A percentile compares a stretch with the other conserved stretches of the same genome.
These are phyloP conservation scores for Viola pubescens DNA, from an alignment of 441 rosid genomes.

Conservation along the genomic window DNA sequence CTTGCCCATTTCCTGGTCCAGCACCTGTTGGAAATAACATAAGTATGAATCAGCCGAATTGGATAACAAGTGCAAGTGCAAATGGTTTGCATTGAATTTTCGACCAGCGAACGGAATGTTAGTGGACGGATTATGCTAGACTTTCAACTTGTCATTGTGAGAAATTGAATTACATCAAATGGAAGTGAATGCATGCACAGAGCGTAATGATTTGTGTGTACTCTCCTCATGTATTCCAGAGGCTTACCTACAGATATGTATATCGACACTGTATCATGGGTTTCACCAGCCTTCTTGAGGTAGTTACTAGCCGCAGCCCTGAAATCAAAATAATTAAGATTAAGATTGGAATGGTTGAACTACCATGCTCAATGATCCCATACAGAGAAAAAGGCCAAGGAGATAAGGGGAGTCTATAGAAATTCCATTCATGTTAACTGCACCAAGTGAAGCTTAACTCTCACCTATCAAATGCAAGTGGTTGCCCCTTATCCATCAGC, in stretches of 20 bases:
- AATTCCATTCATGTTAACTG: neutral
- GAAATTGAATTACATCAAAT: neutral
- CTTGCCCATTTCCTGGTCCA: slow-evolving; percentile 51
- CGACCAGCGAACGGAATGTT: neutral
- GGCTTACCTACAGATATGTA: slow-evolving; percentile 61
- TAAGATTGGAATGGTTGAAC: neutral
- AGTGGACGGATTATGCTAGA: neutral
- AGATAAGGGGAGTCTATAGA: neutral
- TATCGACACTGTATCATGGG: slow-evolving; percentile 61
- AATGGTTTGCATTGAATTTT: neutral
- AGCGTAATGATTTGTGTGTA: neutral
- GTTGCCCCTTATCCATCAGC: slow-evolving; percentile 92
- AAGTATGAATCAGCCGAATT: neutral
- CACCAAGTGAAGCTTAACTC: neutral
- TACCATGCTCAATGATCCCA: no score
- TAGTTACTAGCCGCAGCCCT: slow-evolving; percentile 68
- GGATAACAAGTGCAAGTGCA: neutral
- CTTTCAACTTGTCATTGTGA: neutral
- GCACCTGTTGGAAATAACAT: slow-evolving; percentile 32
- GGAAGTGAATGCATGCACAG: neutral
- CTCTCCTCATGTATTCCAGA: slow-evolving; percentile 1
- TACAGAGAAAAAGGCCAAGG: neutral
- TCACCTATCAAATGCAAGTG: slow-evolving; percentile 82
- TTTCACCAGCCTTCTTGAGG: slow-evolving; percentile 70
- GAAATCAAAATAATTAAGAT: slow-evolving; percentile 9